Evolutionary conservation across 371 early-diverging fungal genomes (phyloP).

Genomic region (Saksenaea vasiformis): DNA sequence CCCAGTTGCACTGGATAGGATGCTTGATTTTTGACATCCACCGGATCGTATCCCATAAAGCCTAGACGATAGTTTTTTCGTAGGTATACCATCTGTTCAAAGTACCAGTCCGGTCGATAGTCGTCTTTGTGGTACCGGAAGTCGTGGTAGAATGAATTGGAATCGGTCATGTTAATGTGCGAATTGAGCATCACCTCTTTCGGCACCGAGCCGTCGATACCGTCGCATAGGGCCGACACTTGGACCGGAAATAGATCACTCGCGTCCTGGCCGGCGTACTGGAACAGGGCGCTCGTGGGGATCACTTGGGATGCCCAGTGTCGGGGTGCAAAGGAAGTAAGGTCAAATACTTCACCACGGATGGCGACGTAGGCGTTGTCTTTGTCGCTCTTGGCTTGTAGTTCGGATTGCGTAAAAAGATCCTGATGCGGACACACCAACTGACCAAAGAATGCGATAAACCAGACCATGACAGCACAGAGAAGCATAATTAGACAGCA

Average conservation of each 20-base stretch:
- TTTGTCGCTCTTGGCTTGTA: slow-evolving; percentile 44
- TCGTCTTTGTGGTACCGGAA: slow-evolving; percentile 29
- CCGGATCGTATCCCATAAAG: slow-evolving; percentile 47
- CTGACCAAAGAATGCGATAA: slow-evolving; percentile 80
- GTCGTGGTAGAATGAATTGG: slow-evolving; percentile 32
- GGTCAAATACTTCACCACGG: slow-evolving; percentile 75
- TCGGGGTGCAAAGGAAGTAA: slow-evolving; percentile 64
- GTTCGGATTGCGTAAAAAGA: slow-evolving; percentile 58
- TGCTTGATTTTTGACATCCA: slow-evolving; percentile 29
- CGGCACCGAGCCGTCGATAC: slow-evolving; percentile 34
- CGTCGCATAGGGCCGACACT: slow-evolving; percentile 59
- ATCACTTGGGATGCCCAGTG: slow-evolving; percentile 57
- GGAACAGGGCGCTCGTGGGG: slow-evolving; percentile 35
- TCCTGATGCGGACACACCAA: slow-evolving; percentile 87
- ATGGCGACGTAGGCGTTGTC: slow-evolving; percentile 62
- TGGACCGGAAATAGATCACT: slow-evolving; percentile 78
- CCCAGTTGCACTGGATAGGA: slow-evolving; percentile 36
- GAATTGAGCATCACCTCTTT: slow-evolving; percentile 39
- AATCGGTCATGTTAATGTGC: slow-evolving; percentile 46
- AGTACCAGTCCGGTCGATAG: slow-evolving; percentile 39
- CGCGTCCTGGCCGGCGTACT: slow-evolving; percentile 74
- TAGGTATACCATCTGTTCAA: slow-evolving; percentile 31
- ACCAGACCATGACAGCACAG: slow-evolving; percentile 78
- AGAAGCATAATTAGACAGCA: slow-evolving; percentile 78
- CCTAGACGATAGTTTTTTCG: slow-evolving; percentile 25